A percentile compares a stretch with the other conserved stretches of the same genome.
Evolutionary conservation across 495 filamentous ascomycete genomes (phyloP).

Genomic region (Talaromyces trachyspermus): DNA sequence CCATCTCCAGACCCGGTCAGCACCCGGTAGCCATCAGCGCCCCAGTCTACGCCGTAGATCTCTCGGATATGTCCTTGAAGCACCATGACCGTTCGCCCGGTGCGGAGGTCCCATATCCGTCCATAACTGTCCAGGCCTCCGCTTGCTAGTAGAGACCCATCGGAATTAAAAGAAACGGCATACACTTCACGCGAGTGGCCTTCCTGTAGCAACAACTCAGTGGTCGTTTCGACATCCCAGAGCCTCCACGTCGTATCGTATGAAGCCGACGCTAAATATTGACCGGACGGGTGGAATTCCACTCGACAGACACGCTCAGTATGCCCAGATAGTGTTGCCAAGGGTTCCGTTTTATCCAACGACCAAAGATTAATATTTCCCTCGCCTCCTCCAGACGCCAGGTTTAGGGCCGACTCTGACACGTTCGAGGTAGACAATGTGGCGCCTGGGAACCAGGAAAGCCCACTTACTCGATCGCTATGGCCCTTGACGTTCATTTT

Average conservation of each 20-base stretch:
- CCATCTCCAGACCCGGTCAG: conserved; percentile 88
- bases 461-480: conserved; percentile 76
- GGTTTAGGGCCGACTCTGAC: conserved; percentile 66
- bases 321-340: conserved; percentile 80
- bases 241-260: conserved; percentile 96
- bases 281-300: conserved; percentile 90
- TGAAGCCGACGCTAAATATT: conserved; percentile 85
- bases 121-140: conserved; percentile 91
- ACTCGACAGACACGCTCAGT: conserved; percentile 80
- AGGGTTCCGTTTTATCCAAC: conserved; percentile 69
- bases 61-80: conserved; percentile 90
- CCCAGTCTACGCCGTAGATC: conserved; percentile 90
- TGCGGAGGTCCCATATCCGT: conserved; percentile 92
- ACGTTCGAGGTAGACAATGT: conserved; percentile 62
- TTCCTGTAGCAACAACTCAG: conserved; percentile 85
- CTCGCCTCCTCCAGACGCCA: conserved; percentile 88
- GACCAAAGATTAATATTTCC: conserved; percentile 89
- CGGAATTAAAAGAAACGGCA: conserved; percentile 76
- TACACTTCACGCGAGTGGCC: conserved; percentile 92
- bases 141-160: conserved; percentile 83
- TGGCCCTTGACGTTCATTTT: conserved; percentile 70
- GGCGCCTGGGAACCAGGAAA: conserved; percentile 84
- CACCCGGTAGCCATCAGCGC: conserved; percentile 79
- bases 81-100: conserved; percentile 91
- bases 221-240: conserved; percentile 84